Evolutionary conservation across 2,329 filamentous ascomycete species (phyloP), one percentile per base, ranked within the genome.

Genomic region (Colletotrichum sp.): DNA sequence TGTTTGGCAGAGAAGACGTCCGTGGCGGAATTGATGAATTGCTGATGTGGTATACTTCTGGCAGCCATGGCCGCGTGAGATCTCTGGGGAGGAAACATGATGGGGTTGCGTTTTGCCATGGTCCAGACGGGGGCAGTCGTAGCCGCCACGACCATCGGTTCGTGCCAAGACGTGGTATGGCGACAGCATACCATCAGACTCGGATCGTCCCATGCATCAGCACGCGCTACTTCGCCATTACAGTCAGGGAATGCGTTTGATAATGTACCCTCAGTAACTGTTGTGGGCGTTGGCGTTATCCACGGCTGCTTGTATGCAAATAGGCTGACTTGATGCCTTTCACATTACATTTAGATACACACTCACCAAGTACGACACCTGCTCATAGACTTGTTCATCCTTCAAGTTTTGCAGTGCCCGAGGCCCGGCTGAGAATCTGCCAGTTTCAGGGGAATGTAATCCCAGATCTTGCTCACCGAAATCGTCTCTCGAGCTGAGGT

Each of bases 101-200:
- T 48, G 19, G 44, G 44, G 44, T 48, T 48, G n/a, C n/a, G 11
- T 13, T 48, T n/a, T 2, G 63, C 22, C 3, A 48, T 5, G 13
- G 28, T 11, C 36, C 28, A 15, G 48, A 57, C 22, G 15, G 19
- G 28, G n/a, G 28, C 7, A 28, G 44, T 55, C 32, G 22, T 5
- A 48, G 16, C 64, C 55, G 68, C 61, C 39, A 69, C 68, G 72
- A 68, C 68, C 72, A 75, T 67, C 68, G 16, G 61, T 72, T 75
- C 72, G 32, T 68, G 68, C 68, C 63, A 74, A 71, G 60, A 19
- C 44, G 44, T 48, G 44, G 44, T 48, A 48, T 22, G 44, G 34
- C 34, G 9, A 22, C 16, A 57, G 25, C 28, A 6, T 34, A 30
- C 44, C 9, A 25, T 27, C 27, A 68, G 48, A 69, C 8, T 8